Conservation (phyloP, 371 early-diverging fungal species). For the Haplosporangium sp. region DNA sequence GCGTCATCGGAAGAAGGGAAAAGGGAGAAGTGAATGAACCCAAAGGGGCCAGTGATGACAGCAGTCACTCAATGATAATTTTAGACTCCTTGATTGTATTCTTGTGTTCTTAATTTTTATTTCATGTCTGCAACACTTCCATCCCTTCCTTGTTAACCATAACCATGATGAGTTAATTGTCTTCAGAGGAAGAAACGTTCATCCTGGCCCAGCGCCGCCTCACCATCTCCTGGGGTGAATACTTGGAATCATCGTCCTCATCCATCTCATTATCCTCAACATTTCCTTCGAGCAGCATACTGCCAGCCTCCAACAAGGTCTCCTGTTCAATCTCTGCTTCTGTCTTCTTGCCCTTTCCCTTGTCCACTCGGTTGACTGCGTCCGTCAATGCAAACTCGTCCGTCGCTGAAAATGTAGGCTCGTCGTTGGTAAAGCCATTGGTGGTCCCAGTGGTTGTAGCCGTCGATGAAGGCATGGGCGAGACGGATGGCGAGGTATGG, state of each 20-base stretch:
- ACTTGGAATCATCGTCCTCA: constrained; percentile 25
- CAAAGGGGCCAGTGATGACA: too few species aligned
- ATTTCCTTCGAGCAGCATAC: neutral
- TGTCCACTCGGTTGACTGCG: neutral
- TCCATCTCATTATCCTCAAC: constrained; percentile 10
- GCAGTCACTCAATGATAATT: too few species aligned
- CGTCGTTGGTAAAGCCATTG: neutral
- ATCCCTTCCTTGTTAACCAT: too few species aligned
- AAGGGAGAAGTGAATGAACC: too few species aligned
- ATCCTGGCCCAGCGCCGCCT: constrained; percentile 36
- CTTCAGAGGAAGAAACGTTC: constrained; percentile 4
- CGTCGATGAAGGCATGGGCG: constrained; percentile 4
- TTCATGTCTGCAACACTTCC: too few species aligned
- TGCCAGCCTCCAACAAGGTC: neutral
- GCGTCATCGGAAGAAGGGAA: too few species aligned
- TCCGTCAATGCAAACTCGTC: neutral
- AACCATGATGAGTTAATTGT: neutral
- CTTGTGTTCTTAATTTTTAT: too few species aligned
- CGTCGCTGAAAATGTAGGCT: constrained; percentile 3
- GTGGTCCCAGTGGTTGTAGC: neutral
- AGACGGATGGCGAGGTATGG: neutral
- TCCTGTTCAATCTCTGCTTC: constrained; percentile 25
- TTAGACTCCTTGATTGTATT: too few species aligned
- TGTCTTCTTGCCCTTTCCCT: constrained; percentile 37
- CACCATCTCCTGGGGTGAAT: constrained; percentile 50